Conservation (phyloP, 2,329 filamentous ascomycete species). For the Neonectria sp. region DNA sequence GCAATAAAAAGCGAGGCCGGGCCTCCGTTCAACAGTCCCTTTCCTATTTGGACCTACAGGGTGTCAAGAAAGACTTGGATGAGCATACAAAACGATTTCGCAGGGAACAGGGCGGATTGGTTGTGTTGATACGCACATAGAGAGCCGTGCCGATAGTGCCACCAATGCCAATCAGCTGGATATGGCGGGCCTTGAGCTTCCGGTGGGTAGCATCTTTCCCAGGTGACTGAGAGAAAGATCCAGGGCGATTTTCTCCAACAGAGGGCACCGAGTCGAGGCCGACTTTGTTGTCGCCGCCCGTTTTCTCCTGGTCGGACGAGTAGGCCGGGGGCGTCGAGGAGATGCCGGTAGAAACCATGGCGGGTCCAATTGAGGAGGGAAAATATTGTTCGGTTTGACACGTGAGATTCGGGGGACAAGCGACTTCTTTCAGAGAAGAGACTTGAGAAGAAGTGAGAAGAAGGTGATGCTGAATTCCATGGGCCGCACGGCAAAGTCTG, state of each 20-base stretch:
- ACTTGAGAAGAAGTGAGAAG: constrained; percentile 46
- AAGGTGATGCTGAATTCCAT: constrained; percentile 48
- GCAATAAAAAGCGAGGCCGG: constrained; percentile 72
- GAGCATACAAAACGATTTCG: constrained; percentile 25
- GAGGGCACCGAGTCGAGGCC: constrained; percentile 11
- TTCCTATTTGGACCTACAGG: constrained; percentile 68
- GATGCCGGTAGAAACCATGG: constrained; percentile 44
- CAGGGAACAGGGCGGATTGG: not conserved
- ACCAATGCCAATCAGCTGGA: constrained; percentile 74
- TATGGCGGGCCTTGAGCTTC: constrained; percentile 69
- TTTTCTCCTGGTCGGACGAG: constrained; percentile 43
- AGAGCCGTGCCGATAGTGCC: constrained; percentile 76
- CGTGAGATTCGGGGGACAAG: not conserved
- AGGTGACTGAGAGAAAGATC: constrained; percentile 6
- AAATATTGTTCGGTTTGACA: not conserved
- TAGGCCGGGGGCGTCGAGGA: constrained; percentile 43
- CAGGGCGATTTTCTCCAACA: not conserved
- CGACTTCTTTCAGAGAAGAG: constrained; percentile 38
- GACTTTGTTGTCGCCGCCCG: constrained; percentile 17
- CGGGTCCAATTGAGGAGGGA: not conserved
- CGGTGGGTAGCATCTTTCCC: constrained; percentile 59
- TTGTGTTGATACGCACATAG: constrained; percentile 58
- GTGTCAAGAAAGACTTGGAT: constrained; percentile 35
- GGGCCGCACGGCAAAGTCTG: constrained; percentile 14
- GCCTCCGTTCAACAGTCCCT: constrained; percentile 70